Conservation (phyloP, 1,284 basidiomycete species). For the Volvariella surrecta region DNA sequence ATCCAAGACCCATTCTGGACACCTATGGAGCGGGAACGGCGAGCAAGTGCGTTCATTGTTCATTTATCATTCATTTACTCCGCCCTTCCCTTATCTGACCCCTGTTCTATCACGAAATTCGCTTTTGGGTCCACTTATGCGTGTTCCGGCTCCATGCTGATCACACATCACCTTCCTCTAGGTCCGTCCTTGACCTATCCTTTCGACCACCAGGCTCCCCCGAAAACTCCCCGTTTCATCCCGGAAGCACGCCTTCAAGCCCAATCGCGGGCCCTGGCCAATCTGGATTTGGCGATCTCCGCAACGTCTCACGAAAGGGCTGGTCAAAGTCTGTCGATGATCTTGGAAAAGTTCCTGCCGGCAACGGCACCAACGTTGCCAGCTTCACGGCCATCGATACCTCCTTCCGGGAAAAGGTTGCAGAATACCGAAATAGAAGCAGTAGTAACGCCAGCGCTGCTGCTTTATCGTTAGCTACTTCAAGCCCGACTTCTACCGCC, state of each 20-base stretch:
- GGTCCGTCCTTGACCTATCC: conserved; percentile 63
- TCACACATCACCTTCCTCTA: conserved; percentile 19
- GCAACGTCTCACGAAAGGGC: conserved; percentile 53
- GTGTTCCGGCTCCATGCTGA: conserved; percentile 6
- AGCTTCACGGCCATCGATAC: conserved; percentile 32
- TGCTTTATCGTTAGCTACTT: conserved; percentile 8
- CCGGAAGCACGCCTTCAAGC: conserved; percentile 29
- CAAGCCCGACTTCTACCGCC: conserved; percentile 11
- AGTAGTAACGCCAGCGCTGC: conserved; percentile 23
- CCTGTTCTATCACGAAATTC: background rate
- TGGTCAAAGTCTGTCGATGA: conserved; percentile 79
- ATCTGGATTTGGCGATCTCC: conserved; percentile 50
- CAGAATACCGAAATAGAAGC: conserved; percentile 46
- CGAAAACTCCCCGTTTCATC: conserved; percentile 28
- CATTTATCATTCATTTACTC: background rate
- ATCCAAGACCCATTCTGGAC: conserved; percentile 64
- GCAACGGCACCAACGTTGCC: too few relatives aligned
- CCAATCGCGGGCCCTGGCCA: conserved; percentile 21
- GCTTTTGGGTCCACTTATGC: conserved; percentile 2
- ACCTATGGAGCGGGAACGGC: conserved; percentile 30
- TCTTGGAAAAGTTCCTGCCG: conserved; percentile 41
- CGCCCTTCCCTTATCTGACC: conserved; percentile 6
- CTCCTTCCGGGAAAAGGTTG: conserved; percentile 51
- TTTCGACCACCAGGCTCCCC: conserved; percentile 39
- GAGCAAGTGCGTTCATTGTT: conserved; percentile 37